Evolutionary conservation across 257 asterid genomes (phyloP).

Genomic region (Salvia splendens): DNA sequence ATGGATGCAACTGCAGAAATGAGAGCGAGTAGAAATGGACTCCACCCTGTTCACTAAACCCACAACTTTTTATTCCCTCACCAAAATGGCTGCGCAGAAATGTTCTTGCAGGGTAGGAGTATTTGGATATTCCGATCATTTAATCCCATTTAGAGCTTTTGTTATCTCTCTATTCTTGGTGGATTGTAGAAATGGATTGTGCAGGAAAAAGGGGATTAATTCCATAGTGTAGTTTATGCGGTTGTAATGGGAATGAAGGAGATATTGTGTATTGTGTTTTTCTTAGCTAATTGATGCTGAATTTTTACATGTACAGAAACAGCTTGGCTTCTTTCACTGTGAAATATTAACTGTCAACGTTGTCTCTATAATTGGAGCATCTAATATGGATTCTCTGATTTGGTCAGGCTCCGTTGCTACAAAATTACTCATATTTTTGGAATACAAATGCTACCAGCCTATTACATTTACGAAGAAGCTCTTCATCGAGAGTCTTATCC

Average conservation of each 20-base stretch:
- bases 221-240: not conserved
- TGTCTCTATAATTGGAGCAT: slow-evolving; percentile 28
- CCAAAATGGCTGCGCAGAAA: slow-evolving; percentile 64
- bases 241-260: slow-evolving; percentile 19
- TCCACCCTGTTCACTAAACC: slow-evolving; percentile 41
- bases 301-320: slow-evolving; percentile 7
- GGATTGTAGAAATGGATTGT: not conserved
- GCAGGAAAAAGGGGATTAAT: not conserved
- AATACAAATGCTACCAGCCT: slow-evolving; percentile 54
- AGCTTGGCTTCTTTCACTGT: slow-evolving; percentile 14
- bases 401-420: slow-evolving; percentile 75
- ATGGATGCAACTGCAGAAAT: slow-evolving; percentile 5
- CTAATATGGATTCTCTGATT: slow-evolving; percentile 41
- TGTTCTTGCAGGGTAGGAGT: slow-evolving; percentile 61
- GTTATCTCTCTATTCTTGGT: not conserved
- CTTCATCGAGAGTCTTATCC: slow-evolving; percentile 54
- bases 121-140: not conserved
- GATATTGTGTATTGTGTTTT: not conserved
- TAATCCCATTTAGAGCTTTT: not conserved
- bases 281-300: slow-evolving; percentile 4
- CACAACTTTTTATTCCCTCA: slow-evolving; percentile 35
- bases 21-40: slow-evolving; percentile 42
- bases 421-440: slow-evolving; percentile 65
- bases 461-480: slow-evolving; percentile 55
- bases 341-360: slow-evolving; percentile 20